Conservation (phyloP, 148 eudicot genomes). For the Cornus florida region DNA sequence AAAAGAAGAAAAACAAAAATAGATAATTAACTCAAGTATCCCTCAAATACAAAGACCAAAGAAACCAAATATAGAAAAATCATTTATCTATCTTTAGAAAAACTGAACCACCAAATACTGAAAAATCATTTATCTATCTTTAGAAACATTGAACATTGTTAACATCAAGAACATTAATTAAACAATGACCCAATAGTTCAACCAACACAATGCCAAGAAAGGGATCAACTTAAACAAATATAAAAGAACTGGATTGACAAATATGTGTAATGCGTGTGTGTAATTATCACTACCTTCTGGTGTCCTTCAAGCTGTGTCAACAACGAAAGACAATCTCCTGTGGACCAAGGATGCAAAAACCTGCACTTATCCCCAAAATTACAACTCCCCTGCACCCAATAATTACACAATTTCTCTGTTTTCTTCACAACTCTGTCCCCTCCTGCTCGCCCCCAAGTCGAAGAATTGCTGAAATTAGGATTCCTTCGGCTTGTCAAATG, state of each 20-base stretch:
- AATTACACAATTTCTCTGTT: constrained; percentile 69
- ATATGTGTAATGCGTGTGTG: not conserved
- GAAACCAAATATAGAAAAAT: not conserved
- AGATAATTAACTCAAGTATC: not conserved
- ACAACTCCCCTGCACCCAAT: constrained; percentile 86
- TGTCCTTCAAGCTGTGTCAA: constrained; percentile 90
- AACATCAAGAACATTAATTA: constrained; percentile 14
- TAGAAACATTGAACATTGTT: not conserved
- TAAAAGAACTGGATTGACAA: not conserved
- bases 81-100: not conserved
- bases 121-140: not conserved
- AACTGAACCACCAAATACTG: not conserved
- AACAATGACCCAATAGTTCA: not conserved
- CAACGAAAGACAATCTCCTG: constrained; percentile 64
- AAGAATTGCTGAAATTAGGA: constrained; percentile 53
- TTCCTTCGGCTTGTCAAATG: constrained; percentile 46
- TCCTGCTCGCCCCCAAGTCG: constrained; percentile 53
- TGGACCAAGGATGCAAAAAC: constrained; percentile 80
- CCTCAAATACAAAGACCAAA: not conserved
- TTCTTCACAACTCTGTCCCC: constrained; percentile 39
- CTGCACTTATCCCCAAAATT: constrained; percentile 68
- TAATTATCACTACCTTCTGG: constrained; percentile 51
- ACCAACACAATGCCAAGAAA: constrained; percentile 11
- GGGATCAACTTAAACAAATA: not conserved
- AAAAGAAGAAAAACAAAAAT: not conserved